Base-by-base conservation (phyloP, 1,284 basidiomycete genomes). In the Hypsizygus ulmarius region DNA sequence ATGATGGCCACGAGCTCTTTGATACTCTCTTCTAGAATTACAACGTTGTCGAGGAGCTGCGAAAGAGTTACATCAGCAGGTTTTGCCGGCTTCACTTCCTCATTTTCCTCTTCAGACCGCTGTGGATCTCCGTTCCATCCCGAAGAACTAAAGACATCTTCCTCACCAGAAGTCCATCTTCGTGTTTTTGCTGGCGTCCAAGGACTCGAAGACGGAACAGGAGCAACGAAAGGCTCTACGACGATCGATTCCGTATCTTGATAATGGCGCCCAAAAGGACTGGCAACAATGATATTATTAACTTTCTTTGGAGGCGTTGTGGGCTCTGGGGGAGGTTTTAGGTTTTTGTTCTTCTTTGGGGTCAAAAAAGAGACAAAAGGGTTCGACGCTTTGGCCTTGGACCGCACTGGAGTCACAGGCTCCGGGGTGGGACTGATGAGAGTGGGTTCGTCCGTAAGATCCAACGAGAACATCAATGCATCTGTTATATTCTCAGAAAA, bases 401-500 rank as follows among this genome's bases (percentile, higher is more conserved):
- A 63, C 14, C 64, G 69, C 39, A 61, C 65, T 32, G 58, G 57
- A 19, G 67, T 53, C n/a, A 37, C 19, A 25, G 42, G 33, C 50
- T 65, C 63, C 25, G 56, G 58, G 34, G 61, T 47, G 21, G 49
- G 47, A 35, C 57, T 48, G 33, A 58, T 41, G 32, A 58, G 56
- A n/a, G 60, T 59, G 3, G 66, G 55, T 43, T 82, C 76, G 27
- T 73, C 70, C 4, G 66, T 69, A 21, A 86, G 66, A 51, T 90
- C 87, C 45, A 92, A 68, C 30, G 77, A 78, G 37, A 90, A 72
- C 39, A 75, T 87, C 56, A 98, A 73, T 1, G 94, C 95, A 60
- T 97, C 96, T 14, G 86, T 90, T 27, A 97, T 70, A 62, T 96
- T 95, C 67, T 97, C 95, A 1, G 89, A 89, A 66, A 96, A 97